Base-by-base conservation (phyloP, 768 basidiomycete species). In the Phanerochaete sordida region DNA sequence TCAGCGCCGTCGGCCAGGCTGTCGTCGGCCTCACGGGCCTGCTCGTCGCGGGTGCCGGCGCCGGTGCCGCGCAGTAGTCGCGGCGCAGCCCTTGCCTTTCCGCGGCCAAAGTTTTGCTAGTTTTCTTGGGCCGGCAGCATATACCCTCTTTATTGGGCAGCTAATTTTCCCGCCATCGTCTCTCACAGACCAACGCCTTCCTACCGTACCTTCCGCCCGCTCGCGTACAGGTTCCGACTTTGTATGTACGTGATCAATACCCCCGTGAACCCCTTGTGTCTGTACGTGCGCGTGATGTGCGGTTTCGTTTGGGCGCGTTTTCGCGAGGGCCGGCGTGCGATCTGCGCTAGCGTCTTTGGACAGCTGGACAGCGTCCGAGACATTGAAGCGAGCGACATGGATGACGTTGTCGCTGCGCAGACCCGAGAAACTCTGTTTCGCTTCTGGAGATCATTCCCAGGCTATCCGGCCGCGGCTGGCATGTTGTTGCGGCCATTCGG, bases 1-100 rank as follows among this genome's bases (percentile, higher is more conserved):
- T 78, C 61, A 76, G 73, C 61, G 61, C 80, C 27, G 35, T 73
- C 46, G 68, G 68, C 64, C 69, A 69, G 65, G 70, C 69, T n/a
- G n/a, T 71, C 56, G 43, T 70, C 53, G 70, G 69, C 44, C 45
- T 71, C 53, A 54, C 56, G 21, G 68, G 66, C 49, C 57, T 71
- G 48, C 39, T 67, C 48, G 49, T 68, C 44, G 70, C 65, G 30
- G 68, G 63, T 28, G 68, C 64, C 11, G 58, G 31, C 23, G 48
- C 39, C 19, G 39, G 39, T 43, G 39, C 48, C 28, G 53, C 59
- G 2, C 46, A 60, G 47, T 56, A 60, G 56, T 49, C n/a, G n/a
- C n/a, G n/a, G n/a, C n/a, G 7, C 13, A n/a, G 39, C 11, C 50
- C 30, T 30, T 28, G 30, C 21, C 11, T 28, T 16, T 26, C 21